Evolutionary conservation across 2,329 filamentous ascomycete species (phyloP).

Genomic region (Apiospora sp.): DNA sequence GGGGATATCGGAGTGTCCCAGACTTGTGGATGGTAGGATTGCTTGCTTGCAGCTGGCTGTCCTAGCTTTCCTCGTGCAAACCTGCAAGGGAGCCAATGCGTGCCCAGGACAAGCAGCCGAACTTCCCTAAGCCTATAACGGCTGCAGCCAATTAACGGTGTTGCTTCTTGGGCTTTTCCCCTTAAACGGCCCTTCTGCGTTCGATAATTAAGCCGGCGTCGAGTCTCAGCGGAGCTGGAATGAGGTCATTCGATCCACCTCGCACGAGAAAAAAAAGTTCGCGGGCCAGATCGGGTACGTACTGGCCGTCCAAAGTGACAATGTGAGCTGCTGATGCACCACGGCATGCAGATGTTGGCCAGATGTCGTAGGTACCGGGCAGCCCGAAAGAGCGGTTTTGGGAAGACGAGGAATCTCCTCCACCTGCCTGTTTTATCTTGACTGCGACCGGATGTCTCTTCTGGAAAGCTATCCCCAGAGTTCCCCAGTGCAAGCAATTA

Average conservation of each 20-base stretch:
- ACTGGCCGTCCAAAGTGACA: conserved; percentile 5
- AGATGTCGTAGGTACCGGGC: conserved; percentile 17
- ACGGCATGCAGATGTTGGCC: conserved; percentile 3
- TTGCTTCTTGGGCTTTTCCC: conserved; percentile 10
- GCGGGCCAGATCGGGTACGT: conserved; percentile 11
- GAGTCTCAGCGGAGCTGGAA: conserved; percentile 26
- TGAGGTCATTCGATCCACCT: conserved; percentile 30
- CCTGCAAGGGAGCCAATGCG: conserved; percentile 17
- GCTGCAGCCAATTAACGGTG: conserved; percentile 26
- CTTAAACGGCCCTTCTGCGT: conserved; percentile 27
- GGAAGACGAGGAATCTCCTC: background rate
- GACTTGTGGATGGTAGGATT: conserved; percentile 3
- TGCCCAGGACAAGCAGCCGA: background rate
- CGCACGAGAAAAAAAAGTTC: conserved; percentile 24
- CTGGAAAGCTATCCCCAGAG: conserved; percentile 1
- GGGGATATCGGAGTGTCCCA: conserved; percentile 20
- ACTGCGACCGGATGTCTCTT: background rate
- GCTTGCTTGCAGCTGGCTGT: conserved; percentile 16
- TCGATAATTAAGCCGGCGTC: conserved; percentile 25
- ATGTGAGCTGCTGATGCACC: background rate
- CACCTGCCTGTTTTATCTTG: conserved; percentile 8
- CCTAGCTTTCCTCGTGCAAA: conserved; percentile 6
- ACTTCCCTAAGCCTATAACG: background rate
- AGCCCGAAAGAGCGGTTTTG: background rate
- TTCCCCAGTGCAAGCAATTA: conserved; percentile 16